phyloP scores from a whole-genome alignment of 1,284 basidiomycete genomes.

The Leccinum huronense region DNA sequence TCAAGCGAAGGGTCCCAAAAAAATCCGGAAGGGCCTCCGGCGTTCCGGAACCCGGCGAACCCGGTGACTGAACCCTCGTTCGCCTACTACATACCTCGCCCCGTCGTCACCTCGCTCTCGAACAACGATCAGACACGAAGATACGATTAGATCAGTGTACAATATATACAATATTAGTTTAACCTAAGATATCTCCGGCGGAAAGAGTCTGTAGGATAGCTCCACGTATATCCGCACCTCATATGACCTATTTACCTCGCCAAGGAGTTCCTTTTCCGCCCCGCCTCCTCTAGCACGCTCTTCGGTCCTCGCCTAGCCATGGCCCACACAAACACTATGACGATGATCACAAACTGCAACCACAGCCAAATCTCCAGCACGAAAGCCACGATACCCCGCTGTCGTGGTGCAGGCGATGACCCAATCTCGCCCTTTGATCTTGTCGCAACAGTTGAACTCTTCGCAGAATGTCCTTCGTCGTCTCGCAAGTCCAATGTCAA shows the following conservation, averaged over 20 bases:
- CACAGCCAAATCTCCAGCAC: constrained; percentile 75
- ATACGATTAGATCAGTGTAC: constrained; percentile 19
- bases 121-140: not conserved
- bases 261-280: constrained; percentile 39
- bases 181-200: constrained; percentile 26
- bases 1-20: too few relatives aligned
- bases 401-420: constrained; percentile 23
- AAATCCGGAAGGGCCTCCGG: too few relatives aligned
- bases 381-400: constrained; percentile 45
- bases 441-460: not conserved
- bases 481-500: constrained; percentile 16
- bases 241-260: constrained; percentile 5
- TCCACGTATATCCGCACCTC: constrained; percentile 3
- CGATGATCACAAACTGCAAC: constrained; percentile 71
- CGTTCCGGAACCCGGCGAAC: too few relatives aligned
- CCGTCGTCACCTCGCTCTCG: not conserved
- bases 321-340: constrained; percentile 71
- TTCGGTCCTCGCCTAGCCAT: constrained; percentile 75
- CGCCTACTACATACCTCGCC: too few relatives aligned
- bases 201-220: not conserved
- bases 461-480: constrained; percentile 11
- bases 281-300: constrained; percentile 57
- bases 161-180: constrained; percentile 27
- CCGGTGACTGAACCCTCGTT: too few relatives aligned
- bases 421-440: constrained; percentile 9